Evolutionary conservation across 2,329 filamentous ascomycete genomes (phyloP).

Genomic region (Colletotrichum sp.): DNA sequence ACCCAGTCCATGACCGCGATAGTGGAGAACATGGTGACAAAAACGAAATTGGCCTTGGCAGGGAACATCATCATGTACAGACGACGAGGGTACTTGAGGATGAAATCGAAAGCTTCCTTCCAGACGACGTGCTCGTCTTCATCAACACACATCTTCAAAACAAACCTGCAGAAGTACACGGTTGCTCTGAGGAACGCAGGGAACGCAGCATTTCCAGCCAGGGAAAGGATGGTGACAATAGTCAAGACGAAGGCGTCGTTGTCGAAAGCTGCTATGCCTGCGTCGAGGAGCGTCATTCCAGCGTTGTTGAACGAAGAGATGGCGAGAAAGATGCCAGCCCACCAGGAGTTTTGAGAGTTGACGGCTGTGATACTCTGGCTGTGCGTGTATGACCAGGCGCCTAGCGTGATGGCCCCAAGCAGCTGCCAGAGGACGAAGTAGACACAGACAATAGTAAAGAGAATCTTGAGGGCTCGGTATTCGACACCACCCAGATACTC

Average conservation of each 20-base stretch:
- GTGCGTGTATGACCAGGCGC: constrained; percentile 63
- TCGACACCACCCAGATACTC: constrained; percentile 67
- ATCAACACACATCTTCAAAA: constrained; percentile 42
- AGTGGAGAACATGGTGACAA: constrained; percentile 63
- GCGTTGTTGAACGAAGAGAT: constrained; percentile 74
- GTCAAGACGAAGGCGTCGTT: constrained; percentile 54
- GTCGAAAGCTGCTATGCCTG: constrained; percentile 68
- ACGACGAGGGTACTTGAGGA: constrained; percentile 60
- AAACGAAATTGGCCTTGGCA: constrained; percentile 67
- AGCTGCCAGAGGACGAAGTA: constrained; percentile 67
- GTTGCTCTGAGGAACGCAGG: constrained; percentile 66
- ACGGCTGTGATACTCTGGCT: constrained; percentile 49
- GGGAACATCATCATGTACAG: constrained; percentile 71
- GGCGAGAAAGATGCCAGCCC: constrained; percentile 71
- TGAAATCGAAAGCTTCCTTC: constrained; percentile 58
- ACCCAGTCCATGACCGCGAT: constrained; percentile 70
- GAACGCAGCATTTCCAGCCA: constrained; percentile 71
- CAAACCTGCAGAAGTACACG: constrained; percentile 56
- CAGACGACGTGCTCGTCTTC: constrained; percentile 40
- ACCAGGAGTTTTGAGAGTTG: constrained; percentile 70
- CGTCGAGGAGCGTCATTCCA: constrained; percentile 70
- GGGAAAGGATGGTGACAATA: constrained; percentile 60
- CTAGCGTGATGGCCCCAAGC: constrained; percentile 61
- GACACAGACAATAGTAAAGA: constrained; percentile 63
- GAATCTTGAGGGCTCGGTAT: constrained; percentile 66